phyloP scores from a whole-genome alignment of 306 rosid species.

The Inga leiocalycina region DNA sequence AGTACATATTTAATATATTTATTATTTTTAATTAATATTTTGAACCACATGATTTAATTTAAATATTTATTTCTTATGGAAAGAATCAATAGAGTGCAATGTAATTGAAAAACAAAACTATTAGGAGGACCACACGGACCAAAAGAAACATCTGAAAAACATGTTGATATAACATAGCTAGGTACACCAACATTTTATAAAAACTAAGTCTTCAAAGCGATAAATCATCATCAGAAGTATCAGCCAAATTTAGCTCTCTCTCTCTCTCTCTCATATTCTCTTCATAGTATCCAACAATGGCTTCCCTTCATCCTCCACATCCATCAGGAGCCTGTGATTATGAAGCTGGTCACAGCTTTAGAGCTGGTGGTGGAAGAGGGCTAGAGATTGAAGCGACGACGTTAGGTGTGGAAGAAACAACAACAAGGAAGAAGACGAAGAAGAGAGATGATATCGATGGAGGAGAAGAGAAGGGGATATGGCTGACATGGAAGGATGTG shows the following conservation, averaged over 20 bases:
- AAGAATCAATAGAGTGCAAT: no score
- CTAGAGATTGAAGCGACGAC: conserved; percentile 20
- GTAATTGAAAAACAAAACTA: no score
- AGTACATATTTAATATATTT: no score
- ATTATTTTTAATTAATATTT: no score
- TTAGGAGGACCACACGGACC: not conserved
- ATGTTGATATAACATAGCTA: not conserved
- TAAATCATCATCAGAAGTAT: not conserved
- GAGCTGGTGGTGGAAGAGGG: not conserved
- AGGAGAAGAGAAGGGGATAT: conserved; percentile 36
- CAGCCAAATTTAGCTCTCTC: not conserved
- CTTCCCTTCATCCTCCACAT: not conserved
- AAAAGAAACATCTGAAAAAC: not conserved
- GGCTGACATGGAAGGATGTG: conserved; percentile 64
- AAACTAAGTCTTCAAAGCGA: not conserved
- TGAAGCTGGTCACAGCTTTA: not conserved
- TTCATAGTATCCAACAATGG: not conserved
- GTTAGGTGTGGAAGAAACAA: conserved; percentile 9
- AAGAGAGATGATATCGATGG: not conserved
- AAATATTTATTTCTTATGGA: no score
- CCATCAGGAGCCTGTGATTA: not conserved
- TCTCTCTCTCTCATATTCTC: not conserved
- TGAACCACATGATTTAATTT: no score
- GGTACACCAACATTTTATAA: not conserved
- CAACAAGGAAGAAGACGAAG: not conserved